A percentile compares a stretch with the other conserved stretches of the same genome.
Evolutionary conservation across 441 rosid genomes (phyloP).

Genomic region (Aleurites moluccanus): DNA sequence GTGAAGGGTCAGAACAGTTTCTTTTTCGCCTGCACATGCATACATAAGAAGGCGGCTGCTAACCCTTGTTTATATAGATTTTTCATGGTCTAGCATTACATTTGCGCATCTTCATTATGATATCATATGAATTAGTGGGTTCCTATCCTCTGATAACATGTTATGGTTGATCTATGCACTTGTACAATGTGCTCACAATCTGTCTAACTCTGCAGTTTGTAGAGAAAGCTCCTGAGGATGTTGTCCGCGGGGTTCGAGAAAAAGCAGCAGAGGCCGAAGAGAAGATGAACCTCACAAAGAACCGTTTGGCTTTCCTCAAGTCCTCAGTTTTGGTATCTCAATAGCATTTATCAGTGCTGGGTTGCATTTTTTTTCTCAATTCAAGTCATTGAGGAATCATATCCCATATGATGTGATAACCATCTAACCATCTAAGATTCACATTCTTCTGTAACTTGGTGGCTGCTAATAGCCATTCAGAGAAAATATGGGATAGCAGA

Average conservation of each 20-base stretch:
- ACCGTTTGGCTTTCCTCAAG: slow-evolving; percentile 70
- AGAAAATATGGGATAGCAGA: background rate
- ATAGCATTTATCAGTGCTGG: slow-evolving; percentile 26
- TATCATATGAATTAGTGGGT: background rate
- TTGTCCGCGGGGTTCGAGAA: slow-evolving; percentile 73
- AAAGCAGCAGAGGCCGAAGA: slow-evolving; percentile 88
- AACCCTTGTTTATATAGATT: slow-evolving; percentile 1
- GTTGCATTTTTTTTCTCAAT: slow-evolving; percentile 10
- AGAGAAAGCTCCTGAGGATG: slow-evolving; percentile 83
- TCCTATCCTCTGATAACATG: background rate
- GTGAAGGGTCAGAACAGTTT: no score
- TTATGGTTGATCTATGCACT: background rate
- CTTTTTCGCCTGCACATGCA: background rate
- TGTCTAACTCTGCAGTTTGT: slow-evolving; percentile 51
- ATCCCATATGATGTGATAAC: background rate
- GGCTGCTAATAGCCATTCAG: background rate
- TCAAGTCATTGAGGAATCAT: background rate
- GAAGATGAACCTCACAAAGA: slow-evolving; percentile 76
- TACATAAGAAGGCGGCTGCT: background rate
- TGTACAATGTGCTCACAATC: background rate
- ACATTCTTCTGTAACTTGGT: background rate
- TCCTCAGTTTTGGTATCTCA: slow-evolving; percentile 58
- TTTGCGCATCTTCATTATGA: background rate
- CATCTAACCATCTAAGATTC: background rate
- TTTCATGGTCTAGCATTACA: background rate